Evolutionary conservation across 805 yeast species (phyloP), one percentile per base, ranked within the genome.

Genomic region (Candida andamanensis): DNA sequence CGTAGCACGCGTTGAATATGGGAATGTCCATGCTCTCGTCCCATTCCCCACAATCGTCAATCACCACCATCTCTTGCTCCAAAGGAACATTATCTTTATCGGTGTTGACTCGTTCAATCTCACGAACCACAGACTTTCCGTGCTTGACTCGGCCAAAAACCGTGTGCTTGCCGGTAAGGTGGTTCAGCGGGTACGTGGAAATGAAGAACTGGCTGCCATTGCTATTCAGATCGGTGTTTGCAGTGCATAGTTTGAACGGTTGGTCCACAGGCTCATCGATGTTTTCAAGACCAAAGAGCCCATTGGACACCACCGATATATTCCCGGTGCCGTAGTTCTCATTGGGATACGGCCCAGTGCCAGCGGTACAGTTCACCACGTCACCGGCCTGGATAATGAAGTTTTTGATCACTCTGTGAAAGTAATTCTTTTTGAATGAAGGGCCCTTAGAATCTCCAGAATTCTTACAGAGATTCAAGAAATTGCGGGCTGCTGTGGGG

Each of bases 351-450:
- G 38, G 14, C n/a, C n/a, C n/a, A 2, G 5, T 13, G 6, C 13
- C 21, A n/a, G 6, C 8, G 6, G 5, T 6, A 75, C 76, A 47
- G 16, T 42, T 63, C 52, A 1, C 56, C 2, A 71, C 47, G 47
- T 79, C 85, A 24, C 89, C 89, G 3, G 76, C 78, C 52, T 81
- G 89, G 12, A 82, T 57, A 65, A 80, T 74, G 47, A 83, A 83
- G 49, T 78, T 82, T 47, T 73, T 77, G 31, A 82, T 62, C 2
- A 80, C 74, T 34, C 85, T 61, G 44, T 79, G 82, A 52, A 84
- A 79, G 24, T 54, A 59, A 24, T 69, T 73, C 14, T 60, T 50
- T 38, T 68, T 61, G 35, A 62, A 72, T 1, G 63, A 44, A 12
- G 67, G 45, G 5, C 29, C 33, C 12, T 41, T 37, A 4, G 50